Evolutionary conservation across 352 stramenopile species (phyloP), one percentile per base, ranked within the genome.

Genomic region (Phytopythium delawarense): DNA sequence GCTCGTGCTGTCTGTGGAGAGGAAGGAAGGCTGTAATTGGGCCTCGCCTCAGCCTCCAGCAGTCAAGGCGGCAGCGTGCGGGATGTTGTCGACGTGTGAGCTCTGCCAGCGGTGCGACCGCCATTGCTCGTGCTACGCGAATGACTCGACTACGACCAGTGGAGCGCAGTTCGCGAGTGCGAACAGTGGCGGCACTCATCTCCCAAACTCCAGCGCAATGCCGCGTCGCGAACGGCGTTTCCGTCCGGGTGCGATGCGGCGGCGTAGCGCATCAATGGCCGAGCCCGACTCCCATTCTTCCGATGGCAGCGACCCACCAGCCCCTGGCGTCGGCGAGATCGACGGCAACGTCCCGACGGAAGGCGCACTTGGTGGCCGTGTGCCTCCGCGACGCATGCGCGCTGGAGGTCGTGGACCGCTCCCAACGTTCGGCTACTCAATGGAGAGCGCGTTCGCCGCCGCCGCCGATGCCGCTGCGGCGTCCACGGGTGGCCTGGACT

Each of bases 11-110:
- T 62, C 71, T 7, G 79, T 92, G 25, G 83, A 92, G 48, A 69
- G 66, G 7, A 81, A 72, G 0, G 78, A 89, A 37, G 76, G 76
- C 0, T 91, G 81, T 51, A 87, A 86, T 57, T 90, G 79, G 78
- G 67, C 65, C 56, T 63, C 51, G 57, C 53, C 39, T 42, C 65
- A 48, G 2, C 34, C 48, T 13, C 7, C 48, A n/a, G 2, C 48
- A 39, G 48, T 37, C 25, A 16, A 37, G 21, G 53, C 64, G 37
- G 62, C 59, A 2, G 50, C 66, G 18, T 81, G 78, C 50, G 78
- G 73, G 1, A 73, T 87, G 69, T 40, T 79, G 1, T 67, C 66
- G 45, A 69, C 65, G 18, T 87, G 78, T 30, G 45, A 65, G 6
- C 65, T 71, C 44, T 87, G 78, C 25, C 54, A 70, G 21, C 72